Percentiles rank a stretch among this genome's conserved stretches.
Conservation (phyloP, 768 basidiomycete genomes). For the Auriculariales sp. region DNA sequence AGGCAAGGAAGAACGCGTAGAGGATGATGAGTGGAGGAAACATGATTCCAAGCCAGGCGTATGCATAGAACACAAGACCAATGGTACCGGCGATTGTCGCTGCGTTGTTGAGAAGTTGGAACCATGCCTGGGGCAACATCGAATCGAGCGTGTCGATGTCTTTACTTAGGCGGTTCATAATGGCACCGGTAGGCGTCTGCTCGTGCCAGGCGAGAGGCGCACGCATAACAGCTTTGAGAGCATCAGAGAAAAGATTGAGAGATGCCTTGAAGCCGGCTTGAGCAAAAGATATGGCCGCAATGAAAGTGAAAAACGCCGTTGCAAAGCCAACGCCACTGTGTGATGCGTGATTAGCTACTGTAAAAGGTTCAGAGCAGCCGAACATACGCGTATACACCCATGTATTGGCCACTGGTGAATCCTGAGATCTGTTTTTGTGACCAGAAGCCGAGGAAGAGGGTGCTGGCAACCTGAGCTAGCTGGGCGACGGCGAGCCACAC, state of each 20-base stretch:
- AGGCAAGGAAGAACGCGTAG: not conserved
- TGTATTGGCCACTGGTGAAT: constrained; percentile 50
- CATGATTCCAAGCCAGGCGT: constrained; percentile 47
- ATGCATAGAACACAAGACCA: constrained; percentile 49
- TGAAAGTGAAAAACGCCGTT: not conserved
- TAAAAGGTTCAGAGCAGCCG: not conserved
- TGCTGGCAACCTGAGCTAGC: constrained; percentile 42
- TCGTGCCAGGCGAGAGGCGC: constrained; percentile 60
- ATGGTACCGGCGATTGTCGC: constrained; percentile 31
- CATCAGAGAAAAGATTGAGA: constrained; percentile 35
- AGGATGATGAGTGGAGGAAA: constrained; percentile 18
- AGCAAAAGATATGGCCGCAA: constrained; percentile 25
- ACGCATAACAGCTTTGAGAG: constrained; percentile 39
- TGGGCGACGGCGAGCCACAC: constrained; percentile 32
- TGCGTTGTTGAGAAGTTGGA: constrained; percentile 21
- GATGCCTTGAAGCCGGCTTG: constrained; percentile 26
- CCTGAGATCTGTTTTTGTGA: constrained; percentile 37
- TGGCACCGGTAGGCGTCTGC: constrained; percentile 50
- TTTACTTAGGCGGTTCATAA: constrained; percentile 42
- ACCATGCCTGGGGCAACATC: constrained; percentile 29
- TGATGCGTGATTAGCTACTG: not conserved
- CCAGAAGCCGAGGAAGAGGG: constrained; percentile 65
- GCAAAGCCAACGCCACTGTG: not conserved
- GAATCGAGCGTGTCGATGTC: constrained; percentile 47
- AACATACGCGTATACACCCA: constrained; percentile 31